Base-by-base conservation (phyloP, 768 basidiomycete genomes). In the Amanita inopinata region DNA sequence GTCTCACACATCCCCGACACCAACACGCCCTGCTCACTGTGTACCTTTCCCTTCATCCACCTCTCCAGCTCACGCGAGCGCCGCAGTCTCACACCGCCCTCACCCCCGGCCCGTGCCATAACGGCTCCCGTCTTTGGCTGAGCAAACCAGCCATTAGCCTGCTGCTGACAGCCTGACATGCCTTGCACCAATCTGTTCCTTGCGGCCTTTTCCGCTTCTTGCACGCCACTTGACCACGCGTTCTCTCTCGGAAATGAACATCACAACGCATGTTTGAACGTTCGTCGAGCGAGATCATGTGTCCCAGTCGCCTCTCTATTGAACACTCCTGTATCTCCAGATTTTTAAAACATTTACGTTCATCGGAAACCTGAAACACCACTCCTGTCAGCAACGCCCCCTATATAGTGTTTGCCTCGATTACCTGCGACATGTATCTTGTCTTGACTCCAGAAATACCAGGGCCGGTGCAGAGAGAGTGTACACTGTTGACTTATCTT, bases 201-300 rank as follows among this genome's bases (percentile, higher is more conserved):
- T n/a, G 41, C 41, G 41, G 41, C 15, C 5, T 42, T 35, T 42
- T 25, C 41, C 41, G 32, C 19, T 25, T 28, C 24, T 5, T 24
- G 31, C 41, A 32, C 41, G 41, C 41, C 41, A 42, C 41, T 17
- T 14, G 9, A 22, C 40, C 41, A 42, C 15, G 40, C 19, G 23
- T 32, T 33, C 32, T 42, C n/a, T n/a, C n/a, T 14, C 40, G 41
- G 41, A 42, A 42, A 42, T 42, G 41, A 42, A 42, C 28, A 12
- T 10, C 18, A 33, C 17, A 11, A 20, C 27, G 25, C 33, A 20
- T 40, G 12, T 31, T 40, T 40, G 40, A 19, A 24, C 38, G 19
- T 30, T 39, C 12, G 36, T 38, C 27, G 23, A 20, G 20, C 22
- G 27, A 25, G 7, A 28, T 11, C 38, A 39, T 39, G 38, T 39